Conservation (phyloP, 257 asterid species). For the Penstemon eatonii region DNA sequence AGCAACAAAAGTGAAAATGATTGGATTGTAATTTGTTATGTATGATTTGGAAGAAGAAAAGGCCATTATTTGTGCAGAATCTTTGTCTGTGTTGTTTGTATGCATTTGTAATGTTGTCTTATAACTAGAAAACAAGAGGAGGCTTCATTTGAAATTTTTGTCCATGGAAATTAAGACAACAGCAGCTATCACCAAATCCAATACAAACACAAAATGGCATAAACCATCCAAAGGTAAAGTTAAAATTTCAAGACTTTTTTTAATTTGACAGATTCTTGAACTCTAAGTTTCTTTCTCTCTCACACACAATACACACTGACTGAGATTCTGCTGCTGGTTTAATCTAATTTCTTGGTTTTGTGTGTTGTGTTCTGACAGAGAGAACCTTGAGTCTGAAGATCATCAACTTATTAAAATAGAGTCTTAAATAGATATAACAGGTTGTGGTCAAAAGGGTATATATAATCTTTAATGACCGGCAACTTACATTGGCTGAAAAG, state of each 20-base stretch:
- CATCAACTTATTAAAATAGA: slow-evolving; percentile 41
- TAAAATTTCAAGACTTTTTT: slow-evolving; percentile 40
- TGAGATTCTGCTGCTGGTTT: slow-evolving; percentile 37
- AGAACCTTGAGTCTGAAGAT: slow-evolving; percentile 42
- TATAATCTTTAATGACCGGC: neutral
- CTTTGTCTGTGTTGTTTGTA: slow-evolving; percentile 48
- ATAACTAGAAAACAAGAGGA: slow-evolving; percentile 37
- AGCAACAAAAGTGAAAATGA: slow-evolving; percentile 61
- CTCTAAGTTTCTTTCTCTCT: slow-evolving; percentile 22
- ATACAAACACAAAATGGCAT: slow-evolving; percentile 29
- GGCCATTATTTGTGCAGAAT: slow-evolving; percentile 43
- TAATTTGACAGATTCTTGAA: slow-evolving; percentile 34
- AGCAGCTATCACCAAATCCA: slow-evolving; percentile 30
- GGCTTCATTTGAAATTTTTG: slow-evolving; percentile 56
- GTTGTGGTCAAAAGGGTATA: slow-evolving; percentile 32
- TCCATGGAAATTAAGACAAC: slow-evolving; percentile 47
- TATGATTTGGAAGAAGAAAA: slow-evolving; percentile 34
- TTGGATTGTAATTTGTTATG: slow-evolving; percentile 31
- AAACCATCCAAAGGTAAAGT: slow-evolving; percentile 45
- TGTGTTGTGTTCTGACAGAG: slow-evolving; percentile 42
- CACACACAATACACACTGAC: slow-evolving; percentile 12
- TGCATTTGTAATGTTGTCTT: slow-evolving; percentile 51
- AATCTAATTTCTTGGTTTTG: slow-evolving; percentile 34
- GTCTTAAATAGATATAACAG: slow-evolving; percentile 9
- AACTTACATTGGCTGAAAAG: too few relatives aligned